These are phyloP conservation scores for Metschnikowia kofuensis DNA, from an alignment of 805 yeast genomes.

Conservation along the genomic window DNA sequence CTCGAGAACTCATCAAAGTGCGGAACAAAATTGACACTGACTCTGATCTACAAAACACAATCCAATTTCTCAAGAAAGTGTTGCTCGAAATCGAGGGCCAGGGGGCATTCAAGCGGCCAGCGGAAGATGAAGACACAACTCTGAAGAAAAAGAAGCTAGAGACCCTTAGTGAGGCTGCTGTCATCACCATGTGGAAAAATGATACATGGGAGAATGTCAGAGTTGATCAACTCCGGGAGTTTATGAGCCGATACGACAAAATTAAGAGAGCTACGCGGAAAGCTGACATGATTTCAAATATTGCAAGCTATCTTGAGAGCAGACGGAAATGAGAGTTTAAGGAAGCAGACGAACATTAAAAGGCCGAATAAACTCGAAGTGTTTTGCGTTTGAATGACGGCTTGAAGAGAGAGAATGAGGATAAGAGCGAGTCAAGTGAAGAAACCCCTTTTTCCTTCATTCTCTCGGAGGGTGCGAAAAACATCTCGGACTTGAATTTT, in stretches of 20 bases:
- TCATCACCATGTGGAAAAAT: constrained; percentile 42
- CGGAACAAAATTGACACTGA: constrained; percentile 1
- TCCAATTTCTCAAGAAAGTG: constrained; percentile 5
- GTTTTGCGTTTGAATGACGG: too few relatives aligned
- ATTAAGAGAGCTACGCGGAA: constrained; percentile 40
- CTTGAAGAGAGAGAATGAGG: too few relatives aligned
- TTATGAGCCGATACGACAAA: constrained; percentile 30
- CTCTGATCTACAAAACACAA: constrained; percentile 2
- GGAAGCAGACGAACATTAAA: background rate
- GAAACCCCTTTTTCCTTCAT: too few relatives aligned
- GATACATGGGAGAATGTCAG: constrained; percentile 34
- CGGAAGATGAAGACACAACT: constrained; percentile 3
- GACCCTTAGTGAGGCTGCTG: constrained; percentile 31
- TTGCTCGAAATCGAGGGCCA: constrained; percentile 9
- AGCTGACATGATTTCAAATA: constrained; percentile 42
- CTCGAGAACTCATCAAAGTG: constrained; percentile 6
- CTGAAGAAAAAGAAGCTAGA: constrained; percentile 7
- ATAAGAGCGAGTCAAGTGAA: too few relatives aligned
- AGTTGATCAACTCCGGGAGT: constrained; percentile 42
- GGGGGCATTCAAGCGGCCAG: constrained; percentile 14
- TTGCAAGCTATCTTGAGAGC: constrained; percentile 28
- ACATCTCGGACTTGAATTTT: too few relatives aligned
- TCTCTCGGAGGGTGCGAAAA: too few relatives aligned
- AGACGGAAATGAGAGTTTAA: background rate
- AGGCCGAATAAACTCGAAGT: too few relatives aligned